Percentiles rank a stretch among this genome's conserved stretches.
phyloP scores from a whole-genome alignment of 2,329 filamentous ascomycete species.

The Aspergillus luchuensis region DNA sequence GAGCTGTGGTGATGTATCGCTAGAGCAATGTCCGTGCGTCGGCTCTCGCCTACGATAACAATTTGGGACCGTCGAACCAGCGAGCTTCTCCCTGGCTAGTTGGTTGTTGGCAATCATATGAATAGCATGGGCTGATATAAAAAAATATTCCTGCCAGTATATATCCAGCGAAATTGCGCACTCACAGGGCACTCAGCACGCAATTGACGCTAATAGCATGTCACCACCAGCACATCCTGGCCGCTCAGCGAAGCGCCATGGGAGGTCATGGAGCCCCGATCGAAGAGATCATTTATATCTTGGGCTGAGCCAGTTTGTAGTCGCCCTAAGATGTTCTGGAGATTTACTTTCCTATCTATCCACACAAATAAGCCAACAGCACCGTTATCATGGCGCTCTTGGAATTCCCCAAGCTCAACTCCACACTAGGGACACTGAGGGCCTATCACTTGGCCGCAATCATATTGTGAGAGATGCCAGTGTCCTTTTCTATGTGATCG shows the following conservation, averaged over 20 bases:
- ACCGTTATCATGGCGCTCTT: background rate
- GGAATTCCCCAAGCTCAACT: background rate
- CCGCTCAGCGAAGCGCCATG: background rate
- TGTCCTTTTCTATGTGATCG: background rate
- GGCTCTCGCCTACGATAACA: conserved; percentile 3
- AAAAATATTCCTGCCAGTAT: background rate
- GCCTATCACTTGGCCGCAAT: conserved; percentile 1
- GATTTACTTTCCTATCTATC: background rate
- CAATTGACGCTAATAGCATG: background rate
- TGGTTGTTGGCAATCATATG: background rate
- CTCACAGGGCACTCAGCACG: conserved; percentile 2
- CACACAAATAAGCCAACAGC: background rate
- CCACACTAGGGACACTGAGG: background rate
- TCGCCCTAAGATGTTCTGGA: background rate
- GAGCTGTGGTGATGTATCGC: background rate
- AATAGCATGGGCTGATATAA: conserved; percentile 1
- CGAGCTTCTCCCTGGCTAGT: background rate
- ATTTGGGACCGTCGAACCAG: background rate
- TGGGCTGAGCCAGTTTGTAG: background rate
- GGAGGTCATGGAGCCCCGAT: background rate
- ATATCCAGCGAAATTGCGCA: background rate
- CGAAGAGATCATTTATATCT: background rate
- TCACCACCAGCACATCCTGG: background rate
- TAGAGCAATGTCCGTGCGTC: background rate
- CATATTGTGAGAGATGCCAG: background rate